Conservation (phyloP, 2,329 filamentous ascomycete genomes). For the Septoria petroselini region DNA sequence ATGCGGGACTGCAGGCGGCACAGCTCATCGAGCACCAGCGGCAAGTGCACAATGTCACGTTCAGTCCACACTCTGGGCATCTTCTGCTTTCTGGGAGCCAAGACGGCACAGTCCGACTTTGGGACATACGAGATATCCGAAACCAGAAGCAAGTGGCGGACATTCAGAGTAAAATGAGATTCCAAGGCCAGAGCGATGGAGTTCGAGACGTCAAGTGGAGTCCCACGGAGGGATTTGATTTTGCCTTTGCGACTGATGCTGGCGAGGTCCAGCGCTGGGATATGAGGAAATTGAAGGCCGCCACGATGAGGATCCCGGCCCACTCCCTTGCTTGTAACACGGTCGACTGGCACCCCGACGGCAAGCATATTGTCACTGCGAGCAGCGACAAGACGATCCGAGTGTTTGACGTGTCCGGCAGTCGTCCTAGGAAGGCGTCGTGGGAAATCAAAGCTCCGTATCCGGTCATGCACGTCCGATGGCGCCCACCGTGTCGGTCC, state of each 20-base stretch:
- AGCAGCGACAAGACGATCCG: slow-evolving; percentile 60
- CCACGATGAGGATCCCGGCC: slow-evolving; percentile 59
- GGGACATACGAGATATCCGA: slow-evolving; percentile 59
- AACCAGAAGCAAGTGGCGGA: slow-evolving; percentile 41
- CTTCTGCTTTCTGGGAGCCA: slow-evolving; percentile 63
- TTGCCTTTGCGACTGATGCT: slow-evolving; percentile 63
- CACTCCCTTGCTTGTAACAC: slow-evolving; percentile 57
- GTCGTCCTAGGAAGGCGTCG: slow-evolving; percentile 57
- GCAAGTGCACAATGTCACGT: slow-evolving; percentile 63
- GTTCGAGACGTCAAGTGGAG: slow-evolving; percentile 65
- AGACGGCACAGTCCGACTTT: slow-evolving; percentile 61
- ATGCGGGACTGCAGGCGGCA: slow-evolving; percentile 58
- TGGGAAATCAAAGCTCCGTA: slow-evolving; percentile 60
- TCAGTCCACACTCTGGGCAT: slow-evolving; percentile 60
- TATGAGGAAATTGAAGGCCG: slow-evolving; percentile 54
- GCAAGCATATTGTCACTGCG: slow-evolving; percentile 62
- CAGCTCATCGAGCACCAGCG: slow-evolving; percentile 63
- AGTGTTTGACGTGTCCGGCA: slow-evolving; percentile 61
- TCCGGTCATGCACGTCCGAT: slow-evolving; percentile 60
- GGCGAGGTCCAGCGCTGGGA: slow-evolving; percentile 65
- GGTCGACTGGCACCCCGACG: slow-evolving; percentile 66
- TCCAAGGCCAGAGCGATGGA: slow-evolving; percentile 57
- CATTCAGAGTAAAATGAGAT: slow-evolving; percentile 55
- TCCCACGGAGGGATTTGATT: slow-evolving; percentile 59
- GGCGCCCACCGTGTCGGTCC: slow-evolving; percentile 59